phyloP scores from a whole-genome alignment of 352 stramenopile species.

The Phytophthora kernoviae region DNA sequence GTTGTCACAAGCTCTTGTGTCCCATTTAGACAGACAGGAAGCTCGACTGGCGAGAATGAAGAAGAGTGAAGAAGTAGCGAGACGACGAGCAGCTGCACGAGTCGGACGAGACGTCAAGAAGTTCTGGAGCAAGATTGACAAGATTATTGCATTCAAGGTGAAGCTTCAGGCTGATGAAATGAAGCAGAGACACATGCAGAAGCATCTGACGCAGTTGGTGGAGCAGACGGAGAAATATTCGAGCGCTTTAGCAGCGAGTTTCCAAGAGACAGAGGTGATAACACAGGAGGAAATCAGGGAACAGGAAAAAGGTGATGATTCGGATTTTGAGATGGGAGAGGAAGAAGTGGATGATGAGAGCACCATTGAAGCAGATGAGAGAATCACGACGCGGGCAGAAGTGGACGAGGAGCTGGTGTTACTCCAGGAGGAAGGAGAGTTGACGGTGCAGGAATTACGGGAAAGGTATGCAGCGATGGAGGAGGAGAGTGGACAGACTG shows the following conservation, averaged over 20 bases:
- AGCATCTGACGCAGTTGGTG: slow-evolving; percentile 95
- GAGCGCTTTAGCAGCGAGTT: slow-evolving; percentile 72
- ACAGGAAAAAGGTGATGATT: slow-evolving; percentile 14
- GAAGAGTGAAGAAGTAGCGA: slow-evolving; percentile 41
- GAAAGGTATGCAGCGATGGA: slow-evolving; percentile 53
- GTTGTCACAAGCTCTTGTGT: slow-evolving; percentile 63
- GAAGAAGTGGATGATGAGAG: slow-evolving; percentile 62
- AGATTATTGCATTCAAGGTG: slow-evolving; percentile 98
- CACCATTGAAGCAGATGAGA: slow-evolving; percentile 38
- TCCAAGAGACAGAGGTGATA: slow-evolving; percentile 32
- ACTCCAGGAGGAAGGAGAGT: slow-evolving; percentile 78
- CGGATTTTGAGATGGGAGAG: slow-evolving; percentile 23
- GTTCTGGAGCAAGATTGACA: slow-evolving; percentile 98
- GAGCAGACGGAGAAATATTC: slow-evolving; percentile 97
- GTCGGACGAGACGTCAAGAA: slow-evolving; percentile 91
- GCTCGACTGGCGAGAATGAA: slow-evolving; percentile 31
- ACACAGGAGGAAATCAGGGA: slow-evolving; percentile 8
- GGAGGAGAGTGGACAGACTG: slow-evolving; percentile 2
- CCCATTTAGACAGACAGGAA: slow-evolving; percentile 28
- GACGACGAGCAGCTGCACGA: slow-evolving; percentile 65
- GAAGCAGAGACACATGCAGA: slow-evolving; percentile 94
- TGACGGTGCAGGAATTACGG: slow-evolving; percentile 82
- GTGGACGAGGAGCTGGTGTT: slow-evolving; percentile 59
- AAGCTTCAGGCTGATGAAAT: slow-evolving; percentile 91
- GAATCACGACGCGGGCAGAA: slow-evolving; percentile 21